Percentiles rank a stretch among this genome's conserved stretches.
phyloP scores from a whole-genome alignment of 2,329 filamentous ascomycete species.

The Emmonsiellopsis sp. region DNA sequence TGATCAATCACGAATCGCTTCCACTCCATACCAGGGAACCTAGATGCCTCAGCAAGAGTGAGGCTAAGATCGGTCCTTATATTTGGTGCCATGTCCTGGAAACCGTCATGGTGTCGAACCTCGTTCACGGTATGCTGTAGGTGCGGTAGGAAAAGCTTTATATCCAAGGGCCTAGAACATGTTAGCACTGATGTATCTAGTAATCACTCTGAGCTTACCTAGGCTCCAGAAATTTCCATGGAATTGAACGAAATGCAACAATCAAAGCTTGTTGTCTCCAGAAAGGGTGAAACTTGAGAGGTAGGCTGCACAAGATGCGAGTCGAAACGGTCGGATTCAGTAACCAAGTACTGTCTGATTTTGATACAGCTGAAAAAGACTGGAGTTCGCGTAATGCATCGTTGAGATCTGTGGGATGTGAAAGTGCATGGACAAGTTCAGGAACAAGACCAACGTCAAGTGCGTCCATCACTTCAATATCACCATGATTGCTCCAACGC shows the following conservation, averaged over 20 bases:
- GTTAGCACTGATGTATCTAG: neutral
- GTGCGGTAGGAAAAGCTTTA: neutral
- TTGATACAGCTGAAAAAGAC: neutral
- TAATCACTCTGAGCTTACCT: neutral
- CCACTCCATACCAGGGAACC: conserved; percentile 2
- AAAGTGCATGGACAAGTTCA: neutral
- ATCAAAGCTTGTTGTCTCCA: conserved; percentile 3
- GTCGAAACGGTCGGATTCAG: neutral
- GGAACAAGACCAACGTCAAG: neutral
- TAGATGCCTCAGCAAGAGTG: conserved; percentile 3
- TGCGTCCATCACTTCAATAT: neutral
- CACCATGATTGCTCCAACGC: neutral
- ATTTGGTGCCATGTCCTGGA: neutral
- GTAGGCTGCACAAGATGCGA: neutral
- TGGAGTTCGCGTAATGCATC: conserved; percentile 1
- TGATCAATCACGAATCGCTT: conserved; percentile 4
- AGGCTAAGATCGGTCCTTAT: conserved; percentile 1
- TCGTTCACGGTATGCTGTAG: neutral
- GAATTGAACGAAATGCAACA: neutral
- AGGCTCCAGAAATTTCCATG: conserved; percentile 3
- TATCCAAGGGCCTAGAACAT: conserved; percentile 1
- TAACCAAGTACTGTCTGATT: neutral
- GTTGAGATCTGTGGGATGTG: neutral
- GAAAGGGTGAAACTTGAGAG: conserved; percentile 1
- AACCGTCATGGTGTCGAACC: conserved; percentile 1